These are phyloP conservation scores for Dentiscutata heterogama DNA, from an alignment of 371 early-diverging fungal genomes.

Conservation along the genomic window DNA sequence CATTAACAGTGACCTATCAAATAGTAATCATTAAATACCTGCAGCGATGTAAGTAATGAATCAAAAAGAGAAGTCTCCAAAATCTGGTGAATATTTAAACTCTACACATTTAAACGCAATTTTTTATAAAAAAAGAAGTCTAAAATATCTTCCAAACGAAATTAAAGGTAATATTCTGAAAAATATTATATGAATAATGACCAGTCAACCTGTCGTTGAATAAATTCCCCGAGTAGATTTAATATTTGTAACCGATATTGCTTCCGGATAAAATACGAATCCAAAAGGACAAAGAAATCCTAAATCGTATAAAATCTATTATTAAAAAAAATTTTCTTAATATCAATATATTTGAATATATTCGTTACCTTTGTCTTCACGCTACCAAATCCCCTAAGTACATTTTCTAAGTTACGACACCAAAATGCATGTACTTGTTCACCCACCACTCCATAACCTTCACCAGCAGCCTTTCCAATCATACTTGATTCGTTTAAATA, in stretches of 20 bases:
- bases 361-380: slow-evolving; percentile 39
- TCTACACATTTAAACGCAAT: slow-evolving; percentile 19
- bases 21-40: slow-evolving; percentile 28
- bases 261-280: slow-evolving; percentile 38
- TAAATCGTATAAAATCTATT: not conserved
- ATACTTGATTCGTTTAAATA: slow-evolving; percentile 27
- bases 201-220: slow-evolving; percentile 33
- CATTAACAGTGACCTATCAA: not conserved
- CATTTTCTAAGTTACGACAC: slow-evolving; percentile 33
- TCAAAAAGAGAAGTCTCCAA: slow-evolving; percentile 42
- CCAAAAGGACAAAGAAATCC: slow-evolving; percentile 43
- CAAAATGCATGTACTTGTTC: slow-evolving; percentile 21
- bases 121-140: not conserved
- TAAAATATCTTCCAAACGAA: too few species aligned
- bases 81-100: slow-evolving; percentile 42
- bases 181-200: not conserved
- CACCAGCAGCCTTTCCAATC: slow-evolving; percentile 37
- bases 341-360: not conserved
- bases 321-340: not conserved
- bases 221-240: slow-evolving; percentile 23
- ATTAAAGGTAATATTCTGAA: not conserved
- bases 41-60: slow-evolving; percentile 40
- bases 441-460: slow-evolving; percentile 9
- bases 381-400: slow-evolving; percentile 38
- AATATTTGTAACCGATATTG: slow-evolving; percentile 37